Evolutionary conservation across 2,329 filamentous ascomycete species (phyloP).

Genomic region (Ceratocystis cacaofunesta): DNA sequence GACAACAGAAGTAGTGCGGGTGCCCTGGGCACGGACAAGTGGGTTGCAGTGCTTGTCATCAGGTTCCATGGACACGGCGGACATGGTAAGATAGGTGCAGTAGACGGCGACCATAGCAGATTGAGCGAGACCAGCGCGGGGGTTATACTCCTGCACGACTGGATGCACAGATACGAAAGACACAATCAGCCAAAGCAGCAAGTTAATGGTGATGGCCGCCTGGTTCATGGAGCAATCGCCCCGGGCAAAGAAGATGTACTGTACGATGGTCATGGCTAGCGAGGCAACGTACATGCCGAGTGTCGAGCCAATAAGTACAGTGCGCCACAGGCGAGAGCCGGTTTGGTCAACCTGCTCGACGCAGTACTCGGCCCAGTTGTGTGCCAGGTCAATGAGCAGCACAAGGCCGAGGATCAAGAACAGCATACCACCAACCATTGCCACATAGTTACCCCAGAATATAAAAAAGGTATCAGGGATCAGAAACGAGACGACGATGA

Average conservation of each 20-base stretch:
- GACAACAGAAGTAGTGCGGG: constrained; percentile 77
- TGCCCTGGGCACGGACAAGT: constrained; percentile 68
- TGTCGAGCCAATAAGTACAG: constrained; percentile 78
- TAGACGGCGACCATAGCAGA: constrained; percentile 95
- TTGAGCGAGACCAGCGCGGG: constrained; percentile 88
- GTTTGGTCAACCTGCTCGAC: constrained; percentile 81
- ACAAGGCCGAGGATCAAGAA: constrained; percentile 89
- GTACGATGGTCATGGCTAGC: constrained; percentile 84
- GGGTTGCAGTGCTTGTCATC: constrained; percentile 91
- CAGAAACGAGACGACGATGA: constrained; percentile 85
- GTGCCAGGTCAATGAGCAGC: constrained; percentile 83
- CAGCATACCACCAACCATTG: constrained; percentile 74
- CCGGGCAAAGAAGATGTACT: constrained; percentile 90
- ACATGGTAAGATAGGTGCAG: constrained; percentile 97
- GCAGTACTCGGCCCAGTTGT: constrained; percentile 95
- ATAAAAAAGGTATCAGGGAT: constrained; percentile 93
- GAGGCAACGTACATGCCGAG: constrained; percentile 85
- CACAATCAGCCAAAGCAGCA: constrained; percentile 66
- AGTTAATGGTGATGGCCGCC: constrained; percentile 84
- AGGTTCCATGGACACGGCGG: constrained; percentile 95
- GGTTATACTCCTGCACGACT: constrained; percentile 76
- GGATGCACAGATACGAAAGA: constrained; percentile 82
- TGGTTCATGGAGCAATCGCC: constrained; percentile 88
- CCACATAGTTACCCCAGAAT: constrained; percentile 88
- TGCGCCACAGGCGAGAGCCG: constrained; percentile 73